These are phyloP conservation scores for Stylosanthes scabra DNA, from an alignment of 331 rosid genomes.

Conservation along the genomic window DNA sequence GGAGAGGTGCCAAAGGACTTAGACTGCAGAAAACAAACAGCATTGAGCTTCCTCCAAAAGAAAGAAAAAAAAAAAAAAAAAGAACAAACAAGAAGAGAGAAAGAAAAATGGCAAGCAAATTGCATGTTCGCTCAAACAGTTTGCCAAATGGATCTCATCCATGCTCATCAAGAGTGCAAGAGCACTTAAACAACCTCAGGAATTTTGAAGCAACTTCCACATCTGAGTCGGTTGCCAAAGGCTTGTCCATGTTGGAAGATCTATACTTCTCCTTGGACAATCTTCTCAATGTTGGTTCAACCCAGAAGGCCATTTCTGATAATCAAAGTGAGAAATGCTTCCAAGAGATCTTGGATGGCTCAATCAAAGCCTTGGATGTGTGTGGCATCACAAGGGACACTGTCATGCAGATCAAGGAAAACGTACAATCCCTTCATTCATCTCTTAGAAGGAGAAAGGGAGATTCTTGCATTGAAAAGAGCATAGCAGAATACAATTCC, in stretches of 20 bases:
- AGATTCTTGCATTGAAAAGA: conserved; percentile 49
- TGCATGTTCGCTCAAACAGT: conserved; percentile 66
- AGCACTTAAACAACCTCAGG: conserved; percentile 55
- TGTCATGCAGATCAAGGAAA: conserved; percentile 57
- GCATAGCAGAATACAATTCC: conserved; percentile 47
- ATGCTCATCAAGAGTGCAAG: conserved; percentile 47
- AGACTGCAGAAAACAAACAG: conserved; percentile 25
- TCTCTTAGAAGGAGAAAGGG: conserved; percentile 70
- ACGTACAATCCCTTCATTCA: conserved; percentile 67
- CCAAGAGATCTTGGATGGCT: conserved; percentile 68
- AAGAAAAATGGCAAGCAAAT: conserved; percentile 51
- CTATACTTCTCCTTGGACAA: conserved; percentile 55
- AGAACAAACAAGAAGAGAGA: neutral
- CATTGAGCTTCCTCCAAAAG: neutral
- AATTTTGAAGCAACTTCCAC: conserved; percentile 51
- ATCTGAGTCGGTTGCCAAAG: conserved; percentile 45
- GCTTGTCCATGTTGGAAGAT: conserved; percentile 54
- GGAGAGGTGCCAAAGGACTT: conserved; percentile 14
- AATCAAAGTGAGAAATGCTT: conserved; percentile 44
- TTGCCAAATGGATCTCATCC: conserved; percentile 79
- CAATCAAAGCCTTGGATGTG: conserved; percentile 61
- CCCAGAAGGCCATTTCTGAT: conserved; percentile 53
- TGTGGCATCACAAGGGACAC: conserved; percentile 66
- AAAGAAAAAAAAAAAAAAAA: neutral
- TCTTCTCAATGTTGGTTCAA: conserved; percentile 62